phyloP scores from a whole-genome alignment of 73 alveolate species.

The Tetrahymena elliotti region DNA sequence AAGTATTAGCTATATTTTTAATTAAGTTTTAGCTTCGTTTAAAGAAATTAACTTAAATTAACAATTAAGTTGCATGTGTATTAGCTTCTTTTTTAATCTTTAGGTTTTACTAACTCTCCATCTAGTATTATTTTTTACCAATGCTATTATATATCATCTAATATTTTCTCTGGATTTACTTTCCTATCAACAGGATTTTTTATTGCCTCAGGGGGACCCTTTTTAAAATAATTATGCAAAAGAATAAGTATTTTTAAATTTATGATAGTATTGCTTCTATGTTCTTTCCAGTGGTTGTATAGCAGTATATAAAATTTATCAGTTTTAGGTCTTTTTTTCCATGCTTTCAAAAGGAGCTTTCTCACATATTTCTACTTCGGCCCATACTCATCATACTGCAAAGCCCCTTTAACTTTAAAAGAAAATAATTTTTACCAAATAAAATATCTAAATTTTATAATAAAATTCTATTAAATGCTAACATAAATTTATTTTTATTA shows the following conservation, averaged over 20 bases:
- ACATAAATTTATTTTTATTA: too few species aligned
- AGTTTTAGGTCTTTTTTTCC: slow-evolving; percentile 29
- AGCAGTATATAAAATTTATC: slow-evolving; percentile 3
- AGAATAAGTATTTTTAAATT: slow-evolving; percentile 12
- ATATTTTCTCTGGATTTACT: background rate
- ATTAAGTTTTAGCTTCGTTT: background rate
- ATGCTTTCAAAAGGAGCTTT: slow-evolving; percentile 27
- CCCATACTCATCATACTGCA: slow-evolving; percentile 16
- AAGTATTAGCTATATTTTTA: slow-evolving; percentile 2
- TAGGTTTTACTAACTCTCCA: slow-evolving; percentile 6
- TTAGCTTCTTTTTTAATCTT: background rate
- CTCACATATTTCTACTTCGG: slow-evolving; percentile 28
- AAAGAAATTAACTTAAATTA: background rate
- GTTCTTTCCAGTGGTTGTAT: background rate
- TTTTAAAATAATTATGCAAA: slow-evolving; percentile 26
- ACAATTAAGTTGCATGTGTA: background rate
- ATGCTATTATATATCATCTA: background rate
- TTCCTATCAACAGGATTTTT: background rate
- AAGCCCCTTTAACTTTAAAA: background rate
- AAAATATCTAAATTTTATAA: too few species aligned
- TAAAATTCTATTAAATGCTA: background rate
- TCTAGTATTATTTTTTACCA: slow-evolving; percentile 7
- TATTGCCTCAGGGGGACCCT: slow-evolving; percentile 43
- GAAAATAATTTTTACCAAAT: background rate
- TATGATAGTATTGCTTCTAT: slow-evolving; percentile 3